These are phyloP conservation scores for Sugiyamaella chiloensis DNA, from an alignment of 805 yeast species.

Conservation along the genomic window DNA sequence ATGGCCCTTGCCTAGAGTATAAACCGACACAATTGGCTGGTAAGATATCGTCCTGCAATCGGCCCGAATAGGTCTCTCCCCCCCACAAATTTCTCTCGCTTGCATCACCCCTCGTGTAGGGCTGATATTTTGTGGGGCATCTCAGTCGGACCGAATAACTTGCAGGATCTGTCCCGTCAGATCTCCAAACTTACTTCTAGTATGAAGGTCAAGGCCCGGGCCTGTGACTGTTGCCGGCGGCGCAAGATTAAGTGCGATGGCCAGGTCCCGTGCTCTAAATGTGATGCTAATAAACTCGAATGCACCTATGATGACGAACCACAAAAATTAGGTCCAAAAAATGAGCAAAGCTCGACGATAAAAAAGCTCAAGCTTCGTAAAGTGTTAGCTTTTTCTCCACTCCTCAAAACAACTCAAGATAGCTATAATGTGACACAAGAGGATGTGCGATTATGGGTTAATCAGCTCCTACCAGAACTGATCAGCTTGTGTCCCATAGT, in stretches of 20 bases:
- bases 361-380: not conserved
- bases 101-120: too few relatives aligned
- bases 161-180: too few relatives aligned
- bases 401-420: not conserved
- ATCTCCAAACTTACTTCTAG: too few relatives aligned
- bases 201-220: slow-evolving; percentile 3
- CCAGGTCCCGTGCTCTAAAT: not conserved
- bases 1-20: too few relatives aligned
- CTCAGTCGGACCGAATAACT: too few relatives aligned
- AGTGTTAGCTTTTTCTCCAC: not conserved
- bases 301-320: slow-evolving; percentile 4
- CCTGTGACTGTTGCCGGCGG: slow-evolving; percentile 4
- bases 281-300: not conserved
- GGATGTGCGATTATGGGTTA: not conserved
- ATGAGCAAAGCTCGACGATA: not conserved
- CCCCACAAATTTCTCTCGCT: too few relatives aligned
- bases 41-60: too few relatives aligned
- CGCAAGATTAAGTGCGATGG: not conserved
- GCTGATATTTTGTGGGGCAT: too few relatives aligned
- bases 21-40: too few relatives aligned
- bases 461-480: slow-evolving; percentile 3
- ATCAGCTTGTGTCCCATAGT: not conserved
- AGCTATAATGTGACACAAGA: not conserved
- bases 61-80: too few relatives aligned
- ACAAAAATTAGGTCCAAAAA: not conserved